Evolutionary conservation across 2,329 filamentous ascomycete genomes (phyloP), one percentile per base, ranked within the genome.

Genomic region (Raffaelea ambrosiae): DNA sequence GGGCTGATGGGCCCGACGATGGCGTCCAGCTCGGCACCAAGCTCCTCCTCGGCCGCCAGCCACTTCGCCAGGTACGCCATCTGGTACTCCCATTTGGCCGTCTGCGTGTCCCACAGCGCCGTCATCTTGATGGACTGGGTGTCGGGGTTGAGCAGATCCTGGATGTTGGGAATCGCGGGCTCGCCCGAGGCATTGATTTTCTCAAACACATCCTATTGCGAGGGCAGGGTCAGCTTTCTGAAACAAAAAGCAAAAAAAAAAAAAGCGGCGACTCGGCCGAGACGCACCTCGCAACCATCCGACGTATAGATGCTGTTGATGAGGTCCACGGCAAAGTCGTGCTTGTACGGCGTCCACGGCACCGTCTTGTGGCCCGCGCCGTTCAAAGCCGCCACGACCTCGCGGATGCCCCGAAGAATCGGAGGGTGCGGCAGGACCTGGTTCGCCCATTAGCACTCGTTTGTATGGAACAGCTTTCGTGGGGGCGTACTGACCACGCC

Each of bases 1-100:
- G 76, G 73, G 1, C 74, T 72, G 8, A 74, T 57, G 0, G 74
- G 73, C 50, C 66, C 64, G n/a, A 79, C 70, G 2, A 79, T 57
- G 0, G 72, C 74, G 54, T 84, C 81, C 0, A 83, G 65, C 1
- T 69, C 69, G 42, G 35, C 26, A 3, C 22, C 36, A 14, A 26
- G n/a, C 2, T 40, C 19, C 18, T 35, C 42, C 16, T 22, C 35
- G 5, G 29, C 33, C 38, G 22, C 13, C 11, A 18, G 21, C 36
- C 41, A 44, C 18, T 48, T 33, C 18, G 31, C 47, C 3, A 45
- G 38, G 18, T 48, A 48, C 21, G 41, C 47, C 18, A 33, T 45
- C 29, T 41, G n/a, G 31, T 44, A 48, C 4, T 22, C 29, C n/a
- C 43, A 38, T n/a, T 38, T 38, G 13, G 5, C 16, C 5, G 13